These are phyloP conservation scores for Phanerochaete carnosa DNA, from an alignment of 768 basidiomycete species.

Conservation along the genomic window DNA sequence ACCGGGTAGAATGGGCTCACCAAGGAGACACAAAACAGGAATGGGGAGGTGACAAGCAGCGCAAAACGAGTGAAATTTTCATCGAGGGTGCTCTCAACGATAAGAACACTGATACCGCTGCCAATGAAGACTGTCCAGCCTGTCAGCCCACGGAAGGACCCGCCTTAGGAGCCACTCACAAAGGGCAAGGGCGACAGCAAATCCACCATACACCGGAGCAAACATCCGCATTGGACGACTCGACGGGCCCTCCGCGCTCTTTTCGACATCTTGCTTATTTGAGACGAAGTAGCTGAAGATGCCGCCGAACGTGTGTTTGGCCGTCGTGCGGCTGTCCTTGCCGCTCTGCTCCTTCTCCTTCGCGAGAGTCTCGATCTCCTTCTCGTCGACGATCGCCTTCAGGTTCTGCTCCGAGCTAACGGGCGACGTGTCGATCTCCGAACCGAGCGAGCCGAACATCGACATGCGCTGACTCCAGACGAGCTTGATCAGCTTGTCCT, in stretches of 20 bases:
- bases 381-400: slow-evolving; percentile 39
- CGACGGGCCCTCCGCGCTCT: slow-evolving; percentile 32
- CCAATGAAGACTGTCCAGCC: slow-evolving; percentile 62
- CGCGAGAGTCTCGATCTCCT: slow-evolving; percentile 14
- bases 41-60: slow-evolving; percentile 61
- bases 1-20: slow-evolving; percentile 37
- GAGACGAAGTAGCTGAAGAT: slow-evolving; percentile 24
- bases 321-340: slow-evolving; percentile 22
- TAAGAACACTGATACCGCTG: slow-evolving; percentile 52
- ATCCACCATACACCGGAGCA: slow-evolving; percentile 71
- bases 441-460: slow-evolving; percentile 31
- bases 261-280: slow-evolving; percentile 47
- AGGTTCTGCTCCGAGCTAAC: slow-evolving; percentile 50
- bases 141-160: not conserved
- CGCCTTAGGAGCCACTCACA: slow-evolving; percentile 40
- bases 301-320: slow-evolving; percentile 5
- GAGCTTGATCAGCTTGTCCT: slow-evolving; percentile 74
- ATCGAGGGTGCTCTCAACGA: slow-evolving; percentile 71
- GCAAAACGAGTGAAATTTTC: slow-evolving; percentile 58
- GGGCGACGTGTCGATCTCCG: slow-evolving; percentile 37
- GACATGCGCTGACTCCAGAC: slow-evolving; percentile 59
- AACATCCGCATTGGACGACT: slow-evolving; percentile 47
- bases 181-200: slow-evolving; percentile 61
- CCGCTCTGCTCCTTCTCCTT: slow-evolving; percentile 12
- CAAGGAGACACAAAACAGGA: slow-evolving; percentile 73